Percentiles rank a stretch among this genome's conserved stretches.
Conservation (phyloP, 2,329 filamentous ascomycete species). For the Plectosphaerella plurivora region DNA sequence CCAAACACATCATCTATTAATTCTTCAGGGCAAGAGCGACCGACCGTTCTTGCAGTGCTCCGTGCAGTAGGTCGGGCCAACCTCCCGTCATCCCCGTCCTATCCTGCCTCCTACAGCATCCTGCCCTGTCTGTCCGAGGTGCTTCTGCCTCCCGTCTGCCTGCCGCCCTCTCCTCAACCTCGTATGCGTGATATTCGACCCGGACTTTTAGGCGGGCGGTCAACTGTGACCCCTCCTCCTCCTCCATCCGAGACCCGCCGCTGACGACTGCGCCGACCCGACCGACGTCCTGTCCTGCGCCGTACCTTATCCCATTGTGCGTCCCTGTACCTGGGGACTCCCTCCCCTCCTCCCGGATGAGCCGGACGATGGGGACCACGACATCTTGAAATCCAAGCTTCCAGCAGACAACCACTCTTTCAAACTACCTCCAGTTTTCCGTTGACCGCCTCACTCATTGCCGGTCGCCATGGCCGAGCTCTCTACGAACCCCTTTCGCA, state of each 20-base stretch:
- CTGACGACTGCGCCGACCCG: not conserved
- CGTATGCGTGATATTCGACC: not conserved
- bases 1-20: no score
- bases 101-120: no score
- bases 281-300: not conserved
- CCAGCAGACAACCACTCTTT: conserved; percentile 1
- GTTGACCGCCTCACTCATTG: not conserved
- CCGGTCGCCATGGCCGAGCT: conserved; percentile 27
- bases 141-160: no score
- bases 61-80: no score
- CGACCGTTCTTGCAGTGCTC: no score
- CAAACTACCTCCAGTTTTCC: not conserved
- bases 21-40: no score
- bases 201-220: not conserved
- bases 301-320: no score
- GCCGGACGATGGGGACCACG: conserved; percentile 1
- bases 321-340: no score
- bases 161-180: not conserved
- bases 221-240: not conserved
- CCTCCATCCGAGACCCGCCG: not conserved
- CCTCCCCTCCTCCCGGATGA: conserved; percentile 5
- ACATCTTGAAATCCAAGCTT: not conserved
- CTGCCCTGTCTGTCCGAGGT: no score
- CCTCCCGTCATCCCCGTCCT: no score
- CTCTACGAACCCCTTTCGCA: conserved; percentile 50